phyloP scores from a whole-genome alignment of 2,329 filamentous ascomycete genomes.

The Exserohilum rostratum region DNA sequence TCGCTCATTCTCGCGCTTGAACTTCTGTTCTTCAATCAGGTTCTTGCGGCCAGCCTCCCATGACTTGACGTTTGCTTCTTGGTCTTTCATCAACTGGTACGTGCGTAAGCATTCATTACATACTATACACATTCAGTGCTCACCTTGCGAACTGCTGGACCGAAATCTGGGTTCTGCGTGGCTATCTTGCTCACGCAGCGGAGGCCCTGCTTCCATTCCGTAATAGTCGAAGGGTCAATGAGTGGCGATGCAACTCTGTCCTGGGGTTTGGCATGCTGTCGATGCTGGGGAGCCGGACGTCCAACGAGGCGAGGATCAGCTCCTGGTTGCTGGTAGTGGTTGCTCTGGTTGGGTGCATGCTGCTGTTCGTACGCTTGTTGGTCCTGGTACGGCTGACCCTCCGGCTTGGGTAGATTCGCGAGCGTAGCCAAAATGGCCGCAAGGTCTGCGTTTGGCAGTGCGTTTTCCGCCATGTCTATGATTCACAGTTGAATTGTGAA shows the following conservation, averaged over 20 bases:
- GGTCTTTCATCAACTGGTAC: slow-evolving; percentile 64
- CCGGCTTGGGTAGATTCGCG: slow-evolving; percentile 35
- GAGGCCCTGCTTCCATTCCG: slow-evolving; percentile 55
- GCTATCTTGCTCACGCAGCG: slow-evolving; percentile 56
- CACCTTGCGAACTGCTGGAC: slow-evolving; percentile 49
- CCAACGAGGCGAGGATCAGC: slow-evolving; percentile 31
- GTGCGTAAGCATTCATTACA: slow-evolving; percentile 8
- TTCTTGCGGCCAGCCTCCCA: slow-evolving; percentile 63
- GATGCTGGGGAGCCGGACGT: slow-evolving; percentile 25
- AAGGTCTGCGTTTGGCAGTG: slow-evolving; percentile 35
- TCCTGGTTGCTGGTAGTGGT: slow-evolving; percentile 11
- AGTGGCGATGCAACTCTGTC: slow-evolving; percentile 25
- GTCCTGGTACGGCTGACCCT: slow-evolving; percentile 17
- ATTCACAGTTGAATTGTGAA: neutral
- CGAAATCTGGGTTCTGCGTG: slow-evolving; percentile 52
- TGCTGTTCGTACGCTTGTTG: slow-evolving; percentile 8
- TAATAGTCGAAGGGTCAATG: slow-evolving; percentile 56
- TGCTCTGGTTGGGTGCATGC: slow-evolving; percentile 4
- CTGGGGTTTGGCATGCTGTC: slow-evolving; percentile 22
- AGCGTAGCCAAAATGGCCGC: slow-evolving; percentile 46
- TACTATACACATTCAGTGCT: neutral
- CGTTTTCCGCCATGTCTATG: slow-evolving; percentile 41
- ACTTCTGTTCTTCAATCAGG: slow-evolving; percentile 58
- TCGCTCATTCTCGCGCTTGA: slow-evolving; percentile 59
- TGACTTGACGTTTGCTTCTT: slow-evolving; percentile 66